Percentiles rank a stretch among this genome's conserved stretches.
These are phyloP conservation scores for Margaritispora aquatica DNA, from an alignment of 495 filamentous ascomycete species.

Conservation along the genomic window DNA sequence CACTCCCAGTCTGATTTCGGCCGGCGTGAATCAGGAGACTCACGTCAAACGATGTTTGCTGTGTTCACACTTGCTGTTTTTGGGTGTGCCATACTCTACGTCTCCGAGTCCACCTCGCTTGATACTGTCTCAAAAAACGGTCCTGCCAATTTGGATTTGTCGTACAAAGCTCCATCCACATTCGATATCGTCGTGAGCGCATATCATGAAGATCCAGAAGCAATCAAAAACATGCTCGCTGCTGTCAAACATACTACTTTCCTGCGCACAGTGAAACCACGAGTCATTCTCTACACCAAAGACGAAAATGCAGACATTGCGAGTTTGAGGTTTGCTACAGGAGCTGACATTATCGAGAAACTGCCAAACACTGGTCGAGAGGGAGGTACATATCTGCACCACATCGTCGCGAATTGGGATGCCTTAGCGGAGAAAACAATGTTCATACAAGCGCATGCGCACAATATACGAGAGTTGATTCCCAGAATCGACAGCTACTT, in stretches of 20 bases:
- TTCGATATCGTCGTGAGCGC: conserved; percentile 36
- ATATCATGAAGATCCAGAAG: conserved; percentile 28
- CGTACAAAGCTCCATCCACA: conserved; percentile 9
- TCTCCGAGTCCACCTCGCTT: background rate
- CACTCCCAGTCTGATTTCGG: background rate
- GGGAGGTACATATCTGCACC: conserved; percentile 38
- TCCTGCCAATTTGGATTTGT: background rate
- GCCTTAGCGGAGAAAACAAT: conserved; percentile 36
- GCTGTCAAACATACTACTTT: conserved; percentile 8
- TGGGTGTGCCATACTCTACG: background rate
- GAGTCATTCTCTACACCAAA: conserved; percentile 34
- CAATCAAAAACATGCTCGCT: conserved; percentile 23
- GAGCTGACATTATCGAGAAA: conserved; percentile 26
- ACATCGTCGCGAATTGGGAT: conserved; percentile 38
- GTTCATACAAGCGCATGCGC: conserved; percentile 39
- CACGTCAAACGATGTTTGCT: background rate
- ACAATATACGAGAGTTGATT: conserved; percentile 29
- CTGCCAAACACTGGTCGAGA: conserved; percentile 36
- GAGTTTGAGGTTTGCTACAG: conserved; percentile 19
- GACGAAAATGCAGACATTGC: conserved; percentile 21
- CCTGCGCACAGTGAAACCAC: conserved; percentile 20
- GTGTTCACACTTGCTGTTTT: background rate
- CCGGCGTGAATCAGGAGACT: no score
- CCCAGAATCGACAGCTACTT: conserved; percentile 34
- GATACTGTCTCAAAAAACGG: background rate